A percentile compares a stretch with the other conserved stretches of the same genome.
These are phyloP conservation scores for Aspergillus sp. DNA, from an alignment of 2,329 filamentous ascomycete species.

Conservation along the genomic window DNA sequence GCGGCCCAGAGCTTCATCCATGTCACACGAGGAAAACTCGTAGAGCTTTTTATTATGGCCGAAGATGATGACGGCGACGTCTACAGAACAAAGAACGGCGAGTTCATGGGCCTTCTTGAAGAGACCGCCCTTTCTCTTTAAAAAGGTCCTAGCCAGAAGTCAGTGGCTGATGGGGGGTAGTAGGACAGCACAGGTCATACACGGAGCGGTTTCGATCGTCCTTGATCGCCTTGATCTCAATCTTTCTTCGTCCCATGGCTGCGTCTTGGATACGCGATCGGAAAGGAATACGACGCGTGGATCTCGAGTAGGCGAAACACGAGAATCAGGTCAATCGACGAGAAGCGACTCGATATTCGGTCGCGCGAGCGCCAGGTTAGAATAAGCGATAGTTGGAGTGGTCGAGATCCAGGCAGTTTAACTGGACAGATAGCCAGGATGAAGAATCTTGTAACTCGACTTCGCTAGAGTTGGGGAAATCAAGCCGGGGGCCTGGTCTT, in stretches of 20 bases:
- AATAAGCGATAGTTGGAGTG: neutral
- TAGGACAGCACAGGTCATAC: slow-evolving; percentile 49
- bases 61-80: slow-evolving; percentile 97
- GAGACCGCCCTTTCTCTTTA: slow-evolving; percentile 95
- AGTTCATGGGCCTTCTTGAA: slow-evolving; percentile 99
- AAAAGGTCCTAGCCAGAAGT: slow-evolving; percentile 61
- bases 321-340: neutral
- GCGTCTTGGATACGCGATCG: neutral
- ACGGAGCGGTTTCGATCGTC: slow-evolving; percentile 96
- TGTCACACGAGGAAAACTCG: slow-evolving; percentile 90
- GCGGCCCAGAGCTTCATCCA: slow-evolving; percentile 77
- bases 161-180: slow-evolving; percentile 1
- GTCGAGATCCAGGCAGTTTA: neutral
- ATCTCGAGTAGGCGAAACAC: neutral
- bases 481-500: no score
- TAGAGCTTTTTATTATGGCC: slow-evolving; percentile 98
- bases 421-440: slow-evolving; percentile 1
- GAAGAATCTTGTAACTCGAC: neutral
- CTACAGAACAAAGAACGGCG: slow-evolving; percentile 93
- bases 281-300: neutral
- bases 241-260: slow-evolving; percentile 92
- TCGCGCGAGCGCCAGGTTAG: neutral
- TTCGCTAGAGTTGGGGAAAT: no score
- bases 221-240: slow-evolving; percentile 99
- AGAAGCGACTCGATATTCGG: neutral